Evolutionary conservation across 2,329 filamentous ascomycete genomes (phyloP), one percentile per base, ranked within the genome.

Genomic region (Penicillium sumatraense): DNA sequence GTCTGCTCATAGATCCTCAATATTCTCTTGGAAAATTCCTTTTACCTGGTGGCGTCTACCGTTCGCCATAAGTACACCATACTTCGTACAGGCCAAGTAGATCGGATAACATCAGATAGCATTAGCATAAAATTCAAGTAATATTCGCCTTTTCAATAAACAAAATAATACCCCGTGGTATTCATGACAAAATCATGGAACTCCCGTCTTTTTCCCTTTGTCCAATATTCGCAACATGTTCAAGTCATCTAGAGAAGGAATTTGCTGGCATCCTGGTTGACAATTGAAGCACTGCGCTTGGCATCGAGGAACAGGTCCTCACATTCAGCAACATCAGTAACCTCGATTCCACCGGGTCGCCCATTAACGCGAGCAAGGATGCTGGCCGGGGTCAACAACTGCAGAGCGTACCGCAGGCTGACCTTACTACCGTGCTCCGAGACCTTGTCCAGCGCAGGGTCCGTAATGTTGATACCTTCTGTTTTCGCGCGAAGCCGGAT

Each of bases 321-420:
- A 72, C 89, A 93, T 77, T 95, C 90, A 14, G 83, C 84, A 61
- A 95, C 86, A 73, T 93, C 90, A 68, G 86, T 83, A 53, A 90
- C 79, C 68, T 92, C 89, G 68, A 93, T 92, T 5, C 72, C 73
- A 70, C 90, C 87, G 60, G 81, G 83, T 68, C 87, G 86, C 56
- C 89, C 89, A 72, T 89, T 90, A 69, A 95, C 90, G 71, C 90
- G 89, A 56, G 93, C 91, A 68, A 98, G 83, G 75, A 98, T 96
- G 75, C 90, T 93, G 49, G 92, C 89, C 2, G 93, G 93, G 23
- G 92, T 90, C 66, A 99, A 81, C 64, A 99, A 79, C 78, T 98
- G 95, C 72, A 99, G 80, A 64, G 93, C 93, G 78, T 99, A 99
- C 64, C 95, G 83, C 77, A 99, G 76, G 73, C 90, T 96, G 70